Conservation (phyloP, 2,329 filamentous ascomycete species). For the Mollisiaceae sp. region DNA sequence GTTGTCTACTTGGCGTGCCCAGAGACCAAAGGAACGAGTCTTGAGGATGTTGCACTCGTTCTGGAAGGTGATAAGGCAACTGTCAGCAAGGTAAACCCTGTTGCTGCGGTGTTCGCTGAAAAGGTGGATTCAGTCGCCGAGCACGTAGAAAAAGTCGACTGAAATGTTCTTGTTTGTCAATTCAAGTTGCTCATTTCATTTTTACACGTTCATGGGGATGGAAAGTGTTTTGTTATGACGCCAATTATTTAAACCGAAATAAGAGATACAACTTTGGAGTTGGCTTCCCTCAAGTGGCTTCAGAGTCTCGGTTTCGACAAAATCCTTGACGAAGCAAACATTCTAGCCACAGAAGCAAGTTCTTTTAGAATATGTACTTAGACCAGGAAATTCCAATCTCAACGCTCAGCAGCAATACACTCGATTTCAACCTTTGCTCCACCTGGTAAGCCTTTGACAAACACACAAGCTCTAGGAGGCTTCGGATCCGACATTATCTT, state of each 20-base stretch:
- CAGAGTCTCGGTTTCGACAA: too few relatives aligned
- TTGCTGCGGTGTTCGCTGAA: background rate
- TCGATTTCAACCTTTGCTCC: slow-evolving; percentile 30
- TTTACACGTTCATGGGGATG: too few relatives aligned
- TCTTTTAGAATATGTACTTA: background rate
- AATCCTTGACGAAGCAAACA: too few relatives aligned
- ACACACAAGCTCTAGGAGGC: slow-evolving; percentile 28
- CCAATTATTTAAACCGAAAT: too few relatives aligned
- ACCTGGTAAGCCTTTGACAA: slow-evolving; percentile 23
- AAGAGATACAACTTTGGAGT: too few relatives aligned
- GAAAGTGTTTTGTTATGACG: too few relatives aligned
- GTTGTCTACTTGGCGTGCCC: slow-evolving; percentile 37
- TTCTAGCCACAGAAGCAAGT: background rate
- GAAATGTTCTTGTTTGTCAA: background rate
- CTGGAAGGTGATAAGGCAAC: slow-evolving; percentile 16
- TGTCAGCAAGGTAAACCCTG: background rate
- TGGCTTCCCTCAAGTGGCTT: too few relatives aligned
- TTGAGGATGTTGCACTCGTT: slow-evolving; percentile 46
- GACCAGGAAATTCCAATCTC: background rate
- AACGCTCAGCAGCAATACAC: slow-evolving; percentile 25
- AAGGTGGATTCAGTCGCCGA: background rate
- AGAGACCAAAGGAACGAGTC: slow-evolving; percentile 43
- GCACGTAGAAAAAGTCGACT: slow-evolving; percentile 1
- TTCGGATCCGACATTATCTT: slow-evolving; percentile 29
- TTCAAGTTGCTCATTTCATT: background rate